Evolutionary conservation across 495 filamentous ascomycete genomes (phyloP).

Genomic region (Aspergillus biplanus): DNA sequence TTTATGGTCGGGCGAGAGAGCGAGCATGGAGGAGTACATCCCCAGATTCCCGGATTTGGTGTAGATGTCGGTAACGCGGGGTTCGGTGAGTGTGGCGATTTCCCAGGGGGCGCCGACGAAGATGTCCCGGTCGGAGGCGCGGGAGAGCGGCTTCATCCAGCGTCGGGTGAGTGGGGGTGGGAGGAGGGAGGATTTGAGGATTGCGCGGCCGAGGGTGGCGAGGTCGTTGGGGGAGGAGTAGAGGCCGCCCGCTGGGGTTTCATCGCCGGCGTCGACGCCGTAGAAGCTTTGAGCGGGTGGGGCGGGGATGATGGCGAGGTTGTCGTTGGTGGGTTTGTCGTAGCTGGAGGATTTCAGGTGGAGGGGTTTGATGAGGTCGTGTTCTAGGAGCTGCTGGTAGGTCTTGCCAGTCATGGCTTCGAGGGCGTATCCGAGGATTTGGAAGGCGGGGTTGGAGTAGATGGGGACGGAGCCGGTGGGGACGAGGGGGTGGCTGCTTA

Average conservation of each 20-base stretch:
- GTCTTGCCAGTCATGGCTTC: conserved; percentile 15
- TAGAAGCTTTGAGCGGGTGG: conserved; percentile 35
- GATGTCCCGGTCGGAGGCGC: conserved; percentile 41
- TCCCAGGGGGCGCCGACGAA: conserved; percentile 63
- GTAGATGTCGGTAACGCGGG: conserved; percentile 52
- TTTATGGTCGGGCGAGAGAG: conserved; percentile 53
- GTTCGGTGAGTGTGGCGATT: conserved; percentile 32
- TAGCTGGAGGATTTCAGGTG: conserved; percentile 43
- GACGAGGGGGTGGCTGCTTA: conserved; percentile 50
- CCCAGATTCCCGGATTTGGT: conserved; percentile 55
- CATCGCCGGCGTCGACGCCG: conserved; percentile 44
- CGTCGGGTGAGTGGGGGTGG: conserved; percentile 46
- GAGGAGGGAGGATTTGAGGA: conserved; percentile 55
- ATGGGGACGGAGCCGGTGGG: conserved; percentile 52
- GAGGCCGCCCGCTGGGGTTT: conserved; percentile 53
- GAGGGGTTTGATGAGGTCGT: conserved; percentile 38
- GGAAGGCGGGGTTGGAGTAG: conserved; percentile 53
- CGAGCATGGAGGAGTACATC: conserved; percentile 50
- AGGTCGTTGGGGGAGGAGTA: conserved; percentile 58
- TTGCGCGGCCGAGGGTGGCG: conserved; percentile 55
- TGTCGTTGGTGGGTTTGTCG: conserved; percentile 28
- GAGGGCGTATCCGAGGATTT: background rate
- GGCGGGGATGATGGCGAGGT: conserved; percentile 40
- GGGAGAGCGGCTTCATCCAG: conserved; percentile 58
- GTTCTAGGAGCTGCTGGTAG: conserved; percentile 22